phyloP scores from a whole-genome alignment of 2,329 filamentous ascomycete species.

The Talaromyces funiculosus region DNA sequence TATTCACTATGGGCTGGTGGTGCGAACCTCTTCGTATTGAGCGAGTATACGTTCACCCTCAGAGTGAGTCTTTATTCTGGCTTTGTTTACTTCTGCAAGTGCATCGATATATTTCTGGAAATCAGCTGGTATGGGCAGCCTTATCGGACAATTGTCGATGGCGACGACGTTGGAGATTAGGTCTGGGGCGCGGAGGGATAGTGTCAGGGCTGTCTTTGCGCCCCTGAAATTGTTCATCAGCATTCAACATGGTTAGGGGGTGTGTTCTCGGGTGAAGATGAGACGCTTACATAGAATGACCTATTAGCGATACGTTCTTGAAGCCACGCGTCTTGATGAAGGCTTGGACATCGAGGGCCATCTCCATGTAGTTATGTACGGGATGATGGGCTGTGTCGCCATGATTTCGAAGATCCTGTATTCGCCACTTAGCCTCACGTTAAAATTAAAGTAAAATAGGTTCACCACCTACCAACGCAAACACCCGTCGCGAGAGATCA shows the following conservation, averaged over 20 bases:
- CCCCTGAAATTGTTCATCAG: background rate
- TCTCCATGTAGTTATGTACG: background rate
- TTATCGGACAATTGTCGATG: background rate
- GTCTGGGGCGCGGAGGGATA: background rate
- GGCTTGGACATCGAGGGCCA: background rate
- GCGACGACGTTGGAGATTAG: background rate
- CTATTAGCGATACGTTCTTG: background rate
- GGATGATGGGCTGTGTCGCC: background rate
- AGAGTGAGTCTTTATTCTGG: background rate
- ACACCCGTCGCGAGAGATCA: background rate
- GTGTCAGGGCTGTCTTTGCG: background rate
- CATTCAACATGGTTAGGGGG: too few species aligned
- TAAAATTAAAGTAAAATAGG: background rate
- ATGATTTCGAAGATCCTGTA: slow-evolving; percentile 4
- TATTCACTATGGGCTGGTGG: too few species aligned
- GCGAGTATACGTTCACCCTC: background rate
- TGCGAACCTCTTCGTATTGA: background rate
- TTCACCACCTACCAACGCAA: background rate
- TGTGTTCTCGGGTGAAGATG: too few species aligned
- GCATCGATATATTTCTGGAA: background rate
- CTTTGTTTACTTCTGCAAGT: background rate
- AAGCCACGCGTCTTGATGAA: background rate
- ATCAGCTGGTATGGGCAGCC: background rate
- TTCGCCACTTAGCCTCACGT: too few species aligned
- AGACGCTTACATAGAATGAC: background rate